Evolutionary conservation across 2,329 filamentous ascomycete species (phyloP), one percentile per base, ranked within the genome.

Genomic region (Ophiostoma australiae): DNA sequence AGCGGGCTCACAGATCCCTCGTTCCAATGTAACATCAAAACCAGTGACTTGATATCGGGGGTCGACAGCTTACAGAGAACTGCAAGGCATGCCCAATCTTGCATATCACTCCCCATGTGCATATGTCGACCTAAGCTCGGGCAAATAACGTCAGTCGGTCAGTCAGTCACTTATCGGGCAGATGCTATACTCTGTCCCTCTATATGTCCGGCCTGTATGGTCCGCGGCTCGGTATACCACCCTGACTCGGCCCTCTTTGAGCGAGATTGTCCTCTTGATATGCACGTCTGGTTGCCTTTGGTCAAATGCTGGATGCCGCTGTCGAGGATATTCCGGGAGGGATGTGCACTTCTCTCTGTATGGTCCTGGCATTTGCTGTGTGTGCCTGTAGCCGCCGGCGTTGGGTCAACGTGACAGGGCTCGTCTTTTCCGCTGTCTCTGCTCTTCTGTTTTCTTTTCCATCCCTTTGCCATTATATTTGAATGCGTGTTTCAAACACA

Each of bases 1-100:
- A 27, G 52, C 52, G 27, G 17, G 15, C 48, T 23, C 6, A 48
- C 4, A 48, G 17, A 20, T 48, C 17, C 52, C 52, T 58, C 11
- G 23, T 58, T 3, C n/a, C 52, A 58, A 58, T 58, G 58, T 63
- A 63, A 63, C 58, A 33, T 63, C 58, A 63, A 27, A 58, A 58
- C 58, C 58, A 63, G 55, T 61, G 55, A 63, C 58, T 63, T 33
- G 27, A 33, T 63, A 33, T 63, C 58, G 58, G 58, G 27, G 27
- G 23, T 63, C 27, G 20, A 58, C 15, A 13, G 37, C 41, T 35
- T n/a, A n/a, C 44, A 27, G 39, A 6, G 15, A 4, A 11, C 52
- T 58, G 52, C 52, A 58, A 58, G 52, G 52, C 23, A 58, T 58
- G 52, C 52, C 52, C 52, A 58, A 58, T 58, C 52, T 58, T 58